Base-by-base conservation (phyloP, 768 basidiomycete species). In the Serendipita vermifera region DNA sequence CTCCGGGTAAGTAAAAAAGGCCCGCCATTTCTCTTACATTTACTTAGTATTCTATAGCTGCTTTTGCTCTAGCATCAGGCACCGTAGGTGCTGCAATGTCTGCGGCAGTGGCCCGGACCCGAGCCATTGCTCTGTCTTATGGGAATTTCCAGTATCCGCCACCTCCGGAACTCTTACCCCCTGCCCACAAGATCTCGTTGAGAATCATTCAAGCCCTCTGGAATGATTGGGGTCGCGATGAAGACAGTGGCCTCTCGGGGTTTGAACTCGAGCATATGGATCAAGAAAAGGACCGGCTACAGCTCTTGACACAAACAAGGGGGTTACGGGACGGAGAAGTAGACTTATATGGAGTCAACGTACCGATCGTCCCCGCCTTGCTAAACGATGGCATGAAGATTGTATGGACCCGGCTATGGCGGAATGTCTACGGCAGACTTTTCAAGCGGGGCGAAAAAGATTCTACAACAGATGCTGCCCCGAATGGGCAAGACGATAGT, bases 71-170 rank as follows among this genome's bases (percentile, higher is more conserved):
- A 38, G 91, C 90, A 1, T 92, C 88, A 27, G 93, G 93, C 2
- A 97, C 93, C 1, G 75, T 98, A 59, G 93, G 93, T 35, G 92
- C 91, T 2, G 86, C 93, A 14, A 73, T 97, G 67, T 86, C 86
- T 26, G 82, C 84, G 20, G 79, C 79, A 22, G 74, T 91, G 39
- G 82, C 84, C 24, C 74, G 73, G 57, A 74, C 72, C 27, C 83
- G 88, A 35, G 79, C 88, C 38, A 85, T 96, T 57, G 92, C 93
- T 1, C 64, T 97, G 33, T 93, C 89, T 0, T 94, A 96, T 65
- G 90, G 90, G 33, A 86, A 76, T 14, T 79, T 93, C 54, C 65
- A 76, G 40, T 76, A 80, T 63, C 85, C 87, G 1, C 82, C 83
- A 3, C 82, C 87, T 1, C 59, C 67, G 5, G 60, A 68, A 14